Evolutionary conservation across 2,329 filamentous ascomycete genomes (phyloP).

Genomic region (Colletotrichum sp.): DNA sequence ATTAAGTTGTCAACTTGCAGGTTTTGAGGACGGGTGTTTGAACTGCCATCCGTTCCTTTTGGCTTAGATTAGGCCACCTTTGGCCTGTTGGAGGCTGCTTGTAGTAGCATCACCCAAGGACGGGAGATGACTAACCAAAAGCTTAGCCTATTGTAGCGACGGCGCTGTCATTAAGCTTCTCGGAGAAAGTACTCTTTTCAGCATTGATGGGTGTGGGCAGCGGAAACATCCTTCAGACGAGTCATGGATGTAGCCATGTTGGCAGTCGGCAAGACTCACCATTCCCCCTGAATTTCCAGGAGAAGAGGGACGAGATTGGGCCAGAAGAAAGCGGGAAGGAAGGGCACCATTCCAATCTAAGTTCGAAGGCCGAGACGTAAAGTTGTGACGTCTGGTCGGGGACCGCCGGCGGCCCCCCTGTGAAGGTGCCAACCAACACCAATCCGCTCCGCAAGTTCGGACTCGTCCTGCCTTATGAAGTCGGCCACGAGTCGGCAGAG

Average conservation of each 20-base stretch:
- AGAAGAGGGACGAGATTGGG: background rate
- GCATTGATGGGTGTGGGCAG: background rate
- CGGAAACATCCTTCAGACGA: constrained; percentile 1
- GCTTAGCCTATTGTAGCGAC: background rate
- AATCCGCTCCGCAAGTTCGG: background rate
- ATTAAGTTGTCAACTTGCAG: background rate
- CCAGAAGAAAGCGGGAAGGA: background rate
- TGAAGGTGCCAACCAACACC: background rate
- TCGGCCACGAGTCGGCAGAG: background rate
- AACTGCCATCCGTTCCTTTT: constrained; percentile 18
- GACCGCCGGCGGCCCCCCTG: background rate
- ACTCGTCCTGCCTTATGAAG: background rate
- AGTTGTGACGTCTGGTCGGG: background rate
- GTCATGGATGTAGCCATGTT: constrained; percentile 6
- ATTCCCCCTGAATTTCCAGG: background rate
- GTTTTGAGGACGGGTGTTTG: background rate
- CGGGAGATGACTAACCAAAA: background rate
- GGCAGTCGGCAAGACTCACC: background rate
- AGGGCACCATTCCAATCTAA: background rate
- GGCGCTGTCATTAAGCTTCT: background rate
- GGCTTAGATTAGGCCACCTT: background rate
- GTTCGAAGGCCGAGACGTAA: constrained; percentile 15
- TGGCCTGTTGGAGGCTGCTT: background rate
- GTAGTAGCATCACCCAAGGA: background rate
- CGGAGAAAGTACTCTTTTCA: background rate